A percentile compares a stretch with the other conserved stretches of the same genome.
These are phyloP conservation scores for Ananas comosus DNA, from an alignment of 176 grass and related monocot genomes.

Conservation along the genomic window DNA sequence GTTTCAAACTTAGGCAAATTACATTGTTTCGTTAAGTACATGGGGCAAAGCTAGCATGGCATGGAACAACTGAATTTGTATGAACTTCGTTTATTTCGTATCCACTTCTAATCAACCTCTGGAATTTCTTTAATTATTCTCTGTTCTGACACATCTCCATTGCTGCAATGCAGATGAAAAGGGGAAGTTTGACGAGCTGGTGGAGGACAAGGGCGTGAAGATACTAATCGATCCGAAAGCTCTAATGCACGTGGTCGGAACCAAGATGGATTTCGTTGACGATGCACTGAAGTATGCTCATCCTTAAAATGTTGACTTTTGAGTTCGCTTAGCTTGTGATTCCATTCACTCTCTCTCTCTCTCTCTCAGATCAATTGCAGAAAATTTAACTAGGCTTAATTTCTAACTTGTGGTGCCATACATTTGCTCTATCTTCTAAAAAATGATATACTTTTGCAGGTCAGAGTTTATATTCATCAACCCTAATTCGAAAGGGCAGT, in stretches of 20 bases:
- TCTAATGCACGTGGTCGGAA: slow-evolving; percentile 89
- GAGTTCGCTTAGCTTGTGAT: no score
- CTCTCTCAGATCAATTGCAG: neutral
- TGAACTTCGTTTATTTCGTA: neutral
- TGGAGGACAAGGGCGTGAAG: slow-evolving; percentile 85
- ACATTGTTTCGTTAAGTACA: no score
- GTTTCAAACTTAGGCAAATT: neutral
- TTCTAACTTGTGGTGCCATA: neutral
- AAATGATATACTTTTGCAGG: slow-evolving; percentile 27
- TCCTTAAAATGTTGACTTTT: neutral
- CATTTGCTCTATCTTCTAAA: neutral
- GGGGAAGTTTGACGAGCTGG: slow-evolving; percentile 73
- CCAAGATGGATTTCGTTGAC: slow-evolving; percentile 79
- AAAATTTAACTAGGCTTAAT: neutral
- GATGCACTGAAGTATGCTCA: slow-evolving; percentile 55
- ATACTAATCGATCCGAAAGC: slow-evolving; percentile 86
- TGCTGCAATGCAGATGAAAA: slow-evolving; percentile 62
- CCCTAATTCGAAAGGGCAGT: slow-evolving; percentile 78
- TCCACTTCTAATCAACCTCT: neutral
- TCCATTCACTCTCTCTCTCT: no score
- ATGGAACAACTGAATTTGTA: no score
- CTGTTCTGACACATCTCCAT: neutral
- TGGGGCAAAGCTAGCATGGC: no score
- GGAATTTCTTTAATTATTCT: neutral
- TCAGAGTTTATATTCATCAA: slow-evolving; percentile 92